These are phyloP conservation scores for Peronospora belbahrii DNA, from an alignment of 352 stramenopile genomes.

Conservation along the genomic window DNA sequence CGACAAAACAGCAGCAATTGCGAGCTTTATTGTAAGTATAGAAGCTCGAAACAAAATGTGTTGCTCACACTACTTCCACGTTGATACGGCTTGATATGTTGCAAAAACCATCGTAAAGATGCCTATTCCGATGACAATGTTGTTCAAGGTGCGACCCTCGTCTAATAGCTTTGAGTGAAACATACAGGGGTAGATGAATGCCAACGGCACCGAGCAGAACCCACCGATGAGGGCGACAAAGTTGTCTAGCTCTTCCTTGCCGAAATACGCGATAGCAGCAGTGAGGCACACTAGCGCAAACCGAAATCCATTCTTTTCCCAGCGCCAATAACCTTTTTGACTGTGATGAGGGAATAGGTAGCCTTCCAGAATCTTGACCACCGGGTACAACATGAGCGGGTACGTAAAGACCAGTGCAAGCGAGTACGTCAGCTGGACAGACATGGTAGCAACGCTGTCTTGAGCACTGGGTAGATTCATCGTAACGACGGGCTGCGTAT, in stretches of 20 bases:
- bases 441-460: constrained; percentile 46
- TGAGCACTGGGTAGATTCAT: constrained; percentile 48
- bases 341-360: constrained; percentile 40
- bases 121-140: constrained; percentile 36
- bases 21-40: constrained; percentile 18
- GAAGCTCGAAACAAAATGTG: constrained; percentile 8
- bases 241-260: constrained; percentile 58
- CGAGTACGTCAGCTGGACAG: constrained; percentile 58
- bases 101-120: constrained; percentile 57
- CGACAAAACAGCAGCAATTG: constrained; percentile 17
- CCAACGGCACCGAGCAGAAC: constrained; percentile 64
- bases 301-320: constrained; percentile 61
- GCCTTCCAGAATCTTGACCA: constrained; percentile 63
- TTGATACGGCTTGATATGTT: constrained; percentile 44
- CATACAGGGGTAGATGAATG: constrained; percentile 65
- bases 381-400: constrained; percentile 62
- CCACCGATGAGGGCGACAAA: constrained; percentile 66
- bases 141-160: constrained; percentile 38
- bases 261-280: constrained; percentile 52
- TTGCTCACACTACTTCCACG: constrained; percentile 30
- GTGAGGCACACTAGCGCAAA: constrained; percentile 56
- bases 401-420: constrained; percentile 64
- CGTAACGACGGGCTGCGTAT: constrained; percentile 52
- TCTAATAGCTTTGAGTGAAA: constrained; percentile 54
- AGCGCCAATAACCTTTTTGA: constrained; percentile 53